Base-by-base conservation (phyloP, 2,329 filamentous ascomycete species). In the Botryosphaeria dothidea region DNA sequence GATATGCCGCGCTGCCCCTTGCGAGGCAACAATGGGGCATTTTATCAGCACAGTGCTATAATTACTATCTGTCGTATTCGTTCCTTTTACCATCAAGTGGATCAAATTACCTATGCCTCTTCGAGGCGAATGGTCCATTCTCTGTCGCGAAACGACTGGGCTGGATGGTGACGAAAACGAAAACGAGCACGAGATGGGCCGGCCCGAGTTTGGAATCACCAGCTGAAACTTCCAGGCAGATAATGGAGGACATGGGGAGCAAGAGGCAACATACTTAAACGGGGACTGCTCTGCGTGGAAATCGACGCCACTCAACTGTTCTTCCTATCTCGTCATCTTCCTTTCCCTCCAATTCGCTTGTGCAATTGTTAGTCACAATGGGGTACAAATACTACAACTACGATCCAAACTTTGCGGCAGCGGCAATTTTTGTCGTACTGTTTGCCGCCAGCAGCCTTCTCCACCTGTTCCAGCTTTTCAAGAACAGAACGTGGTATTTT, bases 401-500 rank as follows among this genome's bases (percentile, higher is more conserved):
- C 60, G 62, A 69, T 1, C 74, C 74, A 9, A 72, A 72, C 15
- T 66, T 74, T 31, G 65, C 68, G 2, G 71, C 70, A 25, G 73
- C 73, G 8, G 66, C 73, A 38, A 68, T 76, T 51, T 75, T 75
- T 67, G 62, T 69, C 62, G 57, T 76, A n/a, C 66, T 73, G 31
- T 76, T 77, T 68, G 62, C 65, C 29, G 11, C 69, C n/a, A 57
- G 68, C 19, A 75, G 80, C 0, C 25, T 71, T 0, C 49, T 75
- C 0, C 82, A 84, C 64, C 56, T 70, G 17, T 76, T 71, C 41
- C 75, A 79, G 45, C 67, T 84, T 27, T 25, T 79, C 38, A 71
- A 69, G n/a, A 75, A 75, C 1, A 73, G 76, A 36, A 80, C 80
- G 1, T 85, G 81, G 80, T 86, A 83, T 71, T 81, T 84, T 68